phyloP scores from a whole-genome alignment of 2,329 filamentous ascomycete genomes.

The Exophiala dermatitidis region DNA sequence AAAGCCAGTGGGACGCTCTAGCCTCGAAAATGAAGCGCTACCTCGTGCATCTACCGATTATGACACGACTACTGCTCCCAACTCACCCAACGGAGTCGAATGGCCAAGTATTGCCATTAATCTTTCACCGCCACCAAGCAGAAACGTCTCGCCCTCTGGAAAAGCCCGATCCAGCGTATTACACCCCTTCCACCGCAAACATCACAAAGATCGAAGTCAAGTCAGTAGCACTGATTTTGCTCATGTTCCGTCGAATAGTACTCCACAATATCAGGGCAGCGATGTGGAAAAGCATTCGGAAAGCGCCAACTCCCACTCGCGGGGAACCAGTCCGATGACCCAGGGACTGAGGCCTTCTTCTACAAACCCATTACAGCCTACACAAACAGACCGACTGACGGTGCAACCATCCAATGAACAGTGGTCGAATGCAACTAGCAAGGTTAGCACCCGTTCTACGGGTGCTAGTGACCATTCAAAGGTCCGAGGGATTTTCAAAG shows the following conservation, averaged over 20 bases:
- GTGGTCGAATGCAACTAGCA: constrained; percentile 25
- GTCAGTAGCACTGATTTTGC: constrained; percentile 38
- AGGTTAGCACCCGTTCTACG: constrained; percentile 40
- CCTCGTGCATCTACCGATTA: constrained; percentile 38
- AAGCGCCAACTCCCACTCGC: constrained; percentile 7
- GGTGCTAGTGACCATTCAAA: constrained; percentile 46
- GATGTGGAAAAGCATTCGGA: constrained; percentile 10
- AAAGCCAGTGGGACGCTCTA: constrained; percentile 7
- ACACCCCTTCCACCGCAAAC: constrained; percentile 33
- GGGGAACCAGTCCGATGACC: constrained; percentile 23
- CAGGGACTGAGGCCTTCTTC: constrained; percentile 1
- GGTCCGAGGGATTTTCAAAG: constrained; percentile 70
- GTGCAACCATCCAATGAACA: constrained; percentile 9
- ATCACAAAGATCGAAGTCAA: constrained; percentile 30
- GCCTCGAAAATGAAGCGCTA: constrained; percentile 16
- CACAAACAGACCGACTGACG: constrained; percentile 8
- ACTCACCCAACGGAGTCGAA: constrained; percentile 36
- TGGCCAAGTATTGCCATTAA: constrained; percentile 57
- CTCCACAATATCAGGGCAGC: not conserved
- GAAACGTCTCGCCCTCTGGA: constrained; percentile 56
- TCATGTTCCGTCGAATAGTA: constrained; percentile 5
- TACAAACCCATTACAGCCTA: constrained; percentile 1
- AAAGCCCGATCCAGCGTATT: constrained; percentile 44
- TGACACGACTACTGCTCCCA: constrained; percentile 39
- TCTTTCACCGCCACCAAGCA: constrained; percentile 56